phyloP scores from a whole-genome alignment of 495 filamentous ascomycete species.

The Penicillium steckii region DNA sequence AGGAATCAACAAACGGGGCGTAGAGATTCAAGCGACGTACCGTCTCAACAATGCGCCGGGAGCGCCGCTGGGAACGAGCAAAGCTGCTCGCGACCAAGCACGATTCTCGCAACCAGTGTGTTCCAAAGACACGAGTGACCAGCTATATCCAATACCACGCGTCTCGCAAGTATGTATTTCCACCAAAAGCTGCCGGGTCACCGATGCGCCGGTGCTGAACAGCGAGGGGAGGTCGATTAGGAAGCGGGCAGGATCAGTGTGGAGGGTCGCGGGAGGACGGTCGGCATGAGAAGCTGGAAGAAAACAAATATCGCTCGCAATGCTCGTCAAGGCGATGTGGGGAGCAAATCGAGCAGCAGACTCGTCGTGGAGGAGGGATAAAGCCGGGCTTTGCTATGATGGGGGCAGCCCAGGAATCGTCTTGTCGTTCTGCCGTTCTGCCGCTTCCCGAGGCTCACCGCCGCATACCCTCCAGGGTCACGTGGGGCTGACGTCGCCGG shows the following conservation, averaged over 20 bases:
- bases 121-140: conserved; percentile 8
- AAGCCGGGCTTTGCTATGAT: conserved; percentile 26
- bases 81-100: conserved; percentile 42
- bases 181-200: conserved; percentile 12
- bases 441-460: conserved; percentile 32
- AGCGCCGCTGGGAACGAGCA: conserved; percentile 32
- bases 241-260: conserved; percentile 39
- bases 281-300: conserved; percentile 32
- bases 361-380: conserved; percentile 19
- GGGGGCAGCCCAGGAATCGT: conserved; percentile 33
- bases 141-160: conserved; percentile 12
- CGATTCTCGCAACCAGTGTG: conserved; percentile 33
- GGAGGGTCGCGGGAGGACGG: conserved; percentile 30
- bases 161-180: conserved; percentile 13
- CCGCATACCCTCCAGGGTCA: conserved; percentile 27
- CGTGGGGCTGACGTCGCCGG: conserved; percentile 28
- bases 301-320: conserved; percentile 8
- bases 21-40: conserved; percentile 36
- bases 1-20: conserved; percentile 7
- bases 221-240: conserved; percentile 35
- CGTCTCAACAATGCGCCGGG: conserved; percentile 45
- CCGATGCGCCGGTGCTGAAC: conserved; percentile 22
- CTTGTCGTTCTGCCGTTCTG: conserved; percentile 31
- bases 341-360: conserved; percentile 15
- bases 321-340: conserved; percentile 10